Evolutionary conservation across 164 flowering plant species (phyloP).

Genomic region (Malania oleifera): DNA sequence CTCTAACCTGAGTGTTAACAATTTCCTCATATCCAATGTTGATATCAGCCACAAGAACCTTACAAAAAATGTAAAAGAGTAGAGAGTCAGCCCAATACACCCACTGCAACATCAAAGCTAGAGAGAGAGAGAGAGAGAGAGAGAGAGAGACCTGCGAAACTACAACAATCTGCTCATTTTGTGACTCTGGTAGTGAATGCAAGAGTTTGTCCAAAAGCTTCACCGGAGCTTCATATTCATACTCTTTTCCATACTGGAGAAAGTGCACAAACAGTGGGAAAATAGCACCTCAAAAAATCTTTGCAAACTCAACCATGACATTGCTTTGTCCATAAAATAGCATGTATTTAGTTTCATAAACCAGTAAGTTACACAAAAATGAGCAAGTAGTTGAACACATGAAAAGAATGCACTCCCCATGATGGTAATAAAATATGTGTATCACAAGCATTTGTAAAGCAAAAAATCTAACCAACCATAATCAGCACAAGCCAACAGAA

Average conservation of each 20-base stretch:
- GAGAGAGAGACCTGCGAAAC: conserved; percentile 68
- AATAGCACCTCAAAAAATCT: no score
- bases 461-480: no score
- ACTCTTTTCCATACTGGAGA: conserved; percentile 79
- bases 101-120: background rate
- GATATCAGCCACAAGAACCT: conserved; percentile 92
- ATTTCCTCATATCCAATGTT: conserved; percentile 89
- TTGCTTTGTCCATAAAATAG: no score
- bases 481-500: no score
- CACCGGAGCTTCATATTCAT: conserved; percentile 82
- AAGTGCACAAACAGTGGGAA: background rate
- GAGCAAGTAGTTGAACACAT: no score
- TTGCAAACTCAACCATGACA: no score
- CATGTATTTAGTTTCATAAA: no score
- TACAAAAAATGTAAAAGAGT: background rate
- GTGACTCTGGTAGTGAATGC: conserved; percentile 71
- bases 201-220: conserved; percentile 79
- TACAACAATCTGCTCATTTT: conserved; percentile 84
- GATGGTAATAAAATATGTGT: no score
- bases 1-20: conserved; percentile 79
- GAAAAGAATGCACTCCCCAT: no score
- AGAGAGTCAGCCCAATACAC: conserved; percentile 1
- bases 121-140: conserved; percentile 5
- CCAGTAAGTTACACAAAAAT: no score
- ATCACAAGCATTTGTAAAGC: no score